Evolutionary conservation across 352 stramenopile genomes (phyloP).

Genomic region (Phytophthora pluvialis): DNA sequence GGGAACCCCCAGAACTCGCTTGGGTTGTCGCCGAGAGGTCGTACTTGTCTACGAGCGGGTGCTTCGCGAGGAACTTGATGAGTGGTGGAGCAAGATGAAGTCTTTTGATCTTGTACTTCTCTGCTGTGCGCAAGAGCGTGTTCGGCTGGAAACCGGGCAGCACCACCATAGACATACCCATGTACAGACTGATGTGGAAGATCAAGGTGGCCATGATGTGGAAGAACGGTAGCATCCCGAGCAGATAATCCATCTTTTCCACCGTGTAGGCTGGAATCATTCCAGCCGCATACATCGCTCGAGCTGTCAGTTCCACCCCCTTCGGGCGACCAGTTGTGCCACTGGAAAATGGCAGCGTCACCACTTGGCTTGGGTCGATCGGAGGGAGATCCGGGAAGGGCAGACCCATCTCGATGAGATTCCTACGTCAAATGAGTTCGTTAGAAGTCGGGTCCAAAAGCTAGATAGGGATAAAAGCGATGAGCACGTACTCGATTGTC

Average conservation of each 20-base stretch:
- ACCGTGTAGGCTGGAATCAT: slow-evolving; percentile 60
- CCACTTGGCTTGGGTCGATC: slow-evolving; percentile 24
- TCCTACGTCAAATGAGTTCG: background rate
- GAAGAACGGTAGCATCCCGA: slow-evolving; percentile 92
- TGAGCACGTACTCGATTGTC: slow-evolving; percentile 35
- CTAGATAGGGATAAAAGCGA: background rate
- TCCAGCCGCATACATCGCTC: slow-evolving; percentile 80
- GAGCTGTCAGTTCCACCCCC: slow-evolving; percentile 90
- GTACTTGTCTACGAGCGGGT: slow-evolving; percentile 87
- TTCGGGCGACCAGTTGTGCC: slow-evolving; percentile 90
- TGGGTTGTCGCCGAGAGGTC: slow-evolving; percentile 72
- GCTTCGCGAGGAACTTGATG: slow-evolving; percentile 74
- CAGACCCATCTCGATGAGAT: slow-evolving; percentile 26
- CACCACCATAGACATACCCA: slow-evolving; percentile 82
- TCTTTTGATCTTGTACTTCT: slow-evolving; percentile 50
- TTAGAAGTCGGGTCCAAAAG: background rate
- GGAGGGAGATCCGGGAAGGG: slow-evolving; percentile 22
- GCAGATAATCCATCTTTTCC: slow-evolving; percentile 37
- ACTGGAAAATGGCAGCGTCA: slow-evolving; percentile 89
- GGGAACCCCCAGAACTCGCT: slow-evolving; percentile 83
- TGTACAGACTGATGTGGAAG: slow-evolving; percentile 81
- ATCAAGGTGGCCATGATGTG: slow-evolving; percentile 94
- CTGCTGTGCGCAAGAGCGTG: slow-evolving; percentile 81
- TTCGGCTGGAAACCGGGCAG: slow-evolving; percentile 91
- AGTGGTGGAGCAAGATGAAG: slow-evolving; percentile 82